Evolutionary conservation across 2,329 filamentous ascomycete genomes (phyloP), one percentile per base, ranked within the genome.

Genomic region (Colletotrichum sansevieriae): DNA sequence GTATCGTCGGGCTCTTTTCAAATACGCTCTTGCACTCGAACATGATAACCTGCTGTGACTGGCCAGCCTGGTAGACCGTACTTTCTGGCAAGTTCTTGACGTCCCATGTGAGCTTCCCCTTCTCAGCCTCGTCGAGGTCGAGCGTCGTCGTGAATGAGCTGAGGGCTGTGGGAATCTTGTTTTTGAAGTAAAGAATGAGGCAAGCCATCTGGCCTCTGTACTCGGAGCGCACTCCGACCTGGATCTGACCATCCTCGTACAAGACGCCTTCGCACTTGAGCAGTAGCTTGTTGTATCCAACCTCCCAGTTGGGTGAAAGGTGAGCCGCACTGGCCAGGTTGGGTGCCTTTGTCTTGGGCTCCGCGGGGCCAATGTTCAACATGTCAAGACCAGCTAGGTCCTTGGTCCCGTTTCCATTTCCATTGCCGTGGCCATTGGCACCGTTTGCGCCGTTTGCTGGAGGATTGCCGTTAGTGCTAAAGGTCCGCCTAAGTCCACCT

Each of bases 151-250:
- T 98, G 77, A 99, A 97, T 0, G 95, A 97, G 62, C 90, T 92
- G 74, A 99, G 92, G 0, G 92, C 83, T 43, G 92, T 91, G 0
- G 93, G 90, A 1, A 94, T 94, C 82, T 97, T 97, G 84, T 99
- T 99, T 70, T 91, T 92, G 78, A 98, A 97, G 80, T 98, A 99
- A 59, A 97, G 83, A 75, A 99, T 98, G 71, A 99, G 84, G 75
- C 96, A 97, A 47, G 96, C 96, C 83, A 98, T 91, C 77, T 97
- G 93, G n/a, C 91, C 93, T 69, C 96, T 91, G 78, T 98, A 99
- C 80, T 99, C 96, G 10, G 94, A 97, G 41, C 96, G 91, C 60
- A 98, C 82, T 37, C 96, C 96, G 46, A 99, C 87, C 77, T 99
- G 95, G 62, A 99, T 88, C 80, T 99, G 96, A 0, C 91, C 91